Evolutionary conservation across 2,329 filamentous ascomycete species (phyloP), one percentile per base, ranked within the genome.

Genomic region (Aspergillus spinulosporus): DNA sequence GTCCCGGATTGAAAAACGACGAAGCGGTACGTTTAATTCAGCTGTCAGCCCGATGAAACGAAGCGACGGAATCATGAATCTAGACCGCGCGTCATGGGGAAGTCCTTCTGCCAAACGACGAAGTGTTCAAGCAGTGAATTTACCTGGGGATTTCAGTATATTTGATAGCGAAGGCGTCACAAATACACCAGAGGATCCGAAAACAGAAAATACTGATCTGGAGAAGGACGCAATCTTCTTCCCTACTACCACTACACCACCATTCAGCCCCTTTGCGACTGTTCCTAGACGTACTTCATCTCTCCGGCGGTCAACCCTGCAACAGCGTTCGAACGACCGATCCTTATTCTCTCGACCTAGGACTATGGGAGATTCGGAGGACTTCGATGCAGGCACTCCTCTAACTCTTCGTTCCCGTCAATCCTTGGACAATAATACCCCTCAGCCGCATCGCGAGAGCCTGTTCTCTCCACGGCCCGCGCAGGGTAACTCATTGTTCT

Each of bases 81-180:
- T 95, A 48, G 92, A 96, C 66, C 88, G 90, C 61, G 81, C 86
- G 29, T 88, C 83, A 65, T 80, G 89, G 54, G 89, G 89, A 64
- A 97, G 90, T 68, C 93, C 94, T 0, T 89, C 93, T 58, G 90
- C 92, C 46, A 97, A 97, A 79, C 84, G 94, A 62, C 86, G 94
- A 67, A 97, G 92, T 74, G 76, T 96, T 64, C 90, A 96, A 71
- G 88, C 88, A 43, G 80, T 87, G n/a, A 84, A 77, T 63, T 79
- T 87, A 60, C 80, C 81, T 45, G 72, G 78, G 29, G 82, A 86
- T 63, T 88, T 90, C 68, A 91, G 86, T 70, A 85, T 96, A 34
- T 96, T 96, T 70, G 90, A 92, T 54, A 72, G 67, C 45, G 69
- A 73, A 42, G 62, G 66, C 42, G 37, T 50, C 51, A 62, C 61